These are phyloP conservation scores for Berberis thunbergii DNA, from an alignment of 164 flowering plant genomes.

Conservation along the genomic window DNA sequence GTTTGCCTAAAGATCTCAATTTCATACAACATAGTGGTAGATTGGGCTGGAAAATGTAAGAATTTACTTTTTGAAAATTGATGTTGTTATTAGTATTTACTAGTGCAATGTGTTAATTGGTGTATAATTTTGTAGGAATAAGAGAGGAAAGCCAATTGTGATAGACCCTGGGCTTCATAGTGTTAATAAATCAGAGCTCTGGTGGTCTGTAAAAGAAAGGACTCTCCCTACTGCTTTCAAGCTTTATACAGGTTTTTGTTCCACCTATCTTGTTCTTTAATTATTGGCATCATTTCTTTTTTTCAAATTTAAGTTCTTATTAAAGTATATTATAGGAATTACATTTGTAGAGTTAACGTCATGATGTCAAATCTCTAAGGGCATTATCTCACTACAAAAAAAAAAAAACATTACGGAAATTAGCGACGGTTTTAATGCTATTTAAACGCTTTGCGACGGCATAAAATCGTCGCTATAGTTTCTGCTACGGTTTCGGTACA, in stretches of 20 bases:
- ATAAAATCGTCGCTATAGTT: too few species aligned
- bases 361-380: too few species aligned
- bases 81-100: not conserved
- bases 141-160: conserved; percentile 82
- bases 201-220: conserved; percentile 81
- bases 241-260: conserved; percentile 63
- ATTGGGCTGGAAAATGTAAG: conserved; percentile 91
- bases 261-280: not conserved
- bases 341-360: too few species aligned
- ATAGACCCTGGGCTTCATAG: conserved; percentile 84
- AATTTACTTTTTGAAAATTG: not conserved
- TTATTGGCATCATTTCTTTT: too few species aligned
- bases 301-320: too few species aligned
- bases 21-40: conserved; percentile 76
- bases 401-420: too few species aligned
- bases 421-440: too few species aligned
- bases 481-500: too few species aligned
- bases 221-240: conserved; percentile 78
- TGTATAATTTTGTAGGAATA: conserved; percentile 41
- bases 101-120: not conserved
- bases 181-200: conserved; percentile 73
- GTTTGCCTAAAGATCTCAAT: conserved; percentile 70
- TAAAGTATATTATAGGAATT: too few species aligned
- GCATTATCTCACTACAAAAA: too few species aligned
- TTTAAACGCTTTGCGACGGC: too few species aligned